Base-by-base conservation (phyloP, 2,329 filamentous ascomycete species). In the Botrytis hyacinthi region DNA sequence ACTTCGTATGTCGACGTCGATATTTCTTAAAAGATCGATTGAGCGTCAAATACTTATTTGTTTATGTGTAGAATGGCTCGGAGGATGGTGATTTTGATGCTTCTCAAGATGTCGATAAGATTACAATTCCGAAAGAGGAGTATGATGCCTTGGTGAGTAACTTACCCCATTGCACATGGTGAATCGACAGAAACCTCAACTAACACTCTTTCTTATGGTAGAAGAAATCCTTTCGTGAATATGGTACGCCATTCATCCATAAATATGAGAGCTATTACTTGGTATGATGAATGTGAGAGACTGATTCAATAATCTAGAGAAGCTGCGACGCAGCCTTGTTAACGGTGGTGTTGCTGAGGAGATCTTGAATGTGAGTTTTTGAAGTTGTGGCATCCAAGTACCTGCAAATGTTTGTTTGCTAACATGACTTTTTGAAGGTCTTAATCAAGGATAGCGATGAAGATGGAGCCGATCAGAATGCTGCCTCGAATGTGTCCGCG, bases 101-200 rank as follows among this genome's bases (percentile, higher is more conserved):
- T 67, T 80, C 83, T 71, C 60, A 75, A 14, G 44, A 78, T 73
- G 65, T 77, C 16, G 77, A 82, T 26, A 83, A 83, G 75, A 84
- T 92, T 65, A 87, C 84, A 73, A 87, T 93, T 72, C 83, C 87
- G 54, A 89, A 86, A 78, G 80, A 82, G 68, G 90, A 94, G 79
- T 89, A 93, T 81, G 86, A 90, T 68, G 81, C 81, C 67, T 84
- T 94, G 74, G 84, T 90, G 77, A 81, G 85, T 29, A 61, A 67
- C 44, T 54, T 70, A 16, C 14, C 35, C 8, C 8, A 29, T 51
- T 61, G 20, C 44, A 32, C 8, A 63, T 29, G 29, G 26, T 42
- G 26, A 22, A 54, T 29, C 73, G 76, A 69, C 18, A 32, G 65
- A 54, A 57, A 44, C 4, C 37, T 61, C 22, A 70, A 70, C 44